A percentile compares a stretch with the other conserved stretches of the same genome.
Evolutionary conservation across 441 rosid genomes (phyloP).

Genomic region (Populus hybrid): DNA sequence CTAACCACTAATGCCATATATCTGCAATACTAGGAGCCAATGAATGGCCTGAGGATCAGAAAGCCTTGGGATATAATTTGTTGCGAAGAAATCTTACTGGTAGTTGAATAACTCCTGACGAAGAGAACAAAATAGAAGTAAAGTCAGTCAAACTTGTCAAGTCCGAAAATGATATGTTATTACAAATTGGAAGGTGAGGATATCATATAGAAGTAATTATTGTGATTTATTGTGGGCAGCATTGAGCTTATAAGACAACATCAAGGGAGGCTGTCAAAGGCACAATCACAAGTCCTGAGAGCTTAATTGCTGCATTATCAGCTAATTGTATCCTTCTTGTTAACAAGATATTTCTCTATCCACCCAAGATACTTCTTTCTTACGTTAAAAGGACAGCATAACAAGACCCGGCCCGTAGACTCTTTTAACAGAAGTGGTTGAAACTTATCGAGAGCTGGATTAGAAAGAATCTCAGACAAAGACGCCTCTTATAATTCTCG

Average conservation of each 20-base stretch:
- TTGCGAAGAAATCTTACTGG: not conserved
- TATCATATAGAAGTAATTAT: not conserved
- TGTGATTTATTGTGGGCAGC: slow-evolving; percentile 13
- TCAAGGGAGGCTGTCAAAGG: slow-evolving; percentile 14
- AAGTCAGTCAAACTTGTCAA: not conserved
- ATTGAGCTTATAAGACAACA: slow-evolving; percentile 5
- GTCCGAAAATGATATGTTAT: not conserved
- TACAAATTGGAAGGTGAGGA: not conserved
- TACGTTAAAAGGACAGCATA: slow-evolving; percentile 11
- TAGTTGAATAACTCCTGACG: not conserved
- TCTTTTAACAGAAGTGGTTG: slow-evolving; percentile 16
- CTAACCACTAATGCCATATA: not conserved
- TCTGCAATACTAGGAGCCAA: not conserved
- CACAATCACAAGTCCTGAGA: slow-evolving; percentile 11
- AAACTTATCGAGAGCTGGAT: slow-evolving; percentile 2
- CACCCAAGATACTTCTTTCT: not conserved
- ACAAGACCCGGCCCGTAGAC: slow-evolving; percentile 9
- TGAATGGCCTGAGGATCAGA: not conserved
- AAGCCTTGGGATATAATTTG: not conserved
- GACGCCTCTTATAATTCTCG: slow-evolving; percentile 9
- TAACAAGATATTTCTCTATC: not conserved
- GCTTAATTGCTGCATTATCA: slow-evolving; percentile 5
- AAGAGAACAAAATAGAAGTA: not conserved
- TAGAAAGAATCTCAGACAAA: slow-evolving; percentile 12
- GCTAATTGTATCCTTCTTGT: not conserved